phyloP scores from a whole-genome alignment of 2,329 filamentous ascomycete species.

The Microthyrium microscopicum region DNA sequence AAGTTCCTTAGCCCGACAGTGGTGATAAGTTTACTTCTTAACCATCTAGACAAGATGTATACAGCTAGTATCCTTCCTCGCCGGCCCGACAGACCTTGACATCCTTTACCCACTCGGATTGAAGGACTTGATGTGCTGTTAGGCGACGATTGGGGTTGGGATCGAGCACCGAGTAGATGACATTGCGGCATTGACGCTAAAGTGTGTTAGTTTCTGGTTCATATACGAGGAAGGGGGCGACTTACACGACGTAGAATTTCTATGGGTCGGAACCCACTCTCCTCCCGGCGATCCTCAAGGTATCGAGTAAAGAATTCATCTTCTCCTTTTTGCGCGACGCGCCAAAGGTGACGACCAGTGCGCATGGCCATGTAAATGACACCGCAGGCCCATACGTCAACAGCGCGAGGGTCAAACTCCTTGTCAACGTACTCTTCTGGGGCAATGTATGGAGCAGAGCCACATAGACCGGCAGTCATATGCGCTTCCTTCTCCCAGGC shows the following conservation, averaged over 20 bases:
- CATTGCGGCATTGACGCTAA: conserved; percentile 93
- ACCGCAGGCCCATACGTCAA: conserved; percentile 95
- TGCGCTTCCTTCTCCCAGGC: conserved; percentile 97
- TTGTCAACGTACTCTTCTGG: conserved; percentile 91
- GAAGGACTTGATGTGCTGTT: conserved; percentile 88
- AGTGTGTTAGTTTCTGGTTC: neutral
- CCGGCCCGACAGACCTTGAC: conserved; percentile 95
- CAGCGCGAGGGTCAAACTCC: conserved; percentile 93
- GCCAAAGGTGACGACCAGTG: conserved; percentile 88
- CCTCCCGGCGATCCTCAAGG: conserved; percentile 78
- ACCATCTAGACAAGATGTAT: no score
- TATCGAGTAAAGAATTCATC: conserved; percentile 96
- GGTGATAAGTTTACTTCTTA: no score
- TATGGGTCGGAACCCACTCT: conserved; percentile 91
- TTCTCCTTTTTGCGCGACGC: conserved; percentile 89
- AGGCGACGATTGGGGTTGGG: conserved; percentile 85
- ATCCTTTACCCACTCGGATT: conserved; percentile 96
- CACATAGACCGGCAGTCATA: conserved; percentile 94
- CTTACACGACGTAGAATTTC: conserved; percentile 88
- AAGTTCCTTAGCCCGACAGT: no score
- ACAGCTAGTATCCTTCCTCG: conserved; percentile 75
- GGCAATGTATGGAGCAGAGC: conserved; percentile 91
- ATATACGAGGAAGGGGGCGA: conserved; percentile 12
- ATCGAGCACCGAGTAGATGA: conserved; percentile 96
- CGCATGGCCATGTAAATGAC: conserved; percentile 99